Evolutionary conservation across 1,284 basidiomycete genomes (phyloP), one percentile per base, ranked within the genome.

Genomic region (Mycena sp.): DNA sequence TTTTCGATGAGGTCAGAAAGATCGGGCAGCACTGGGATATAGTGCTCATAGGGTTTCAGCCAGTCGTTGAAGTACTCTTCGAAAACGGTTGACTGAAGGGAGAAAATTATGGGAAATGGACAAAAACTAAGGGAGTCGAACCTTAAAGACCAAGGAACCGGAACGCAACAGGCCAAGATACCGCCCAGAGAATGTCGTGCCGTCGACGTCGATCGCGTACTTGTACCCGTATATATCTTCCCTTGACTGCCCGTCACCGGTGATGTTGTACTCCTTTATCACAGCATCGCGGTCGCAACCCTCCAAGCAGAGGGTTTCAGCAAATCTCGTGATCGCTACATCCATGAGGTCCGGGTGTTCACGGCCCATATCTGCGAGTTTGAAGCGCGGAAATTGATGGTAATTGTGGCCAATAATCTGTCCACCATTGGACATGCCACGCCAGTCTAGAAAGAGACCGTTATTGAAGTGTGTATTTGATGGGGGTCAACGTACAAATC

Each of bases 41-140:
- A 56, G 32, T 59, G 57, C 57, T 59, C 49, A 6, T 26, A 59
- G 4, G 49, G 57, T 10, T 32, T 21, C 4, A 59, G 17, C 57
- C 57, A 59, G 49, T 45, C 57, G 40, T 28, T 51, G 41, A n/a
- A 4, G 37, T 35, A 30, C 19, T 23, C 14, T 7, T 23, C 4
- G 10, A 6, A 9, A 6, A 7, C 19, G 25, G 19, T 6, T 3
- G 19, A 23, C 6, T 2, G 5, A 11, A 37, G 16, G n/a, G 9
- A 14, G 7, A 23, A 19, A 1, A 14, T 10, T 4, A 50, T 6
- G 19, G 19, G 28, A n/a, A 28, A n/a, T n/a, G n/a, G n/a, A n/a
- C n/a, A n/a, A 17, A 28, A 52, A 25, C 21, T 10, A 17, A n/a
- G 25, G 17, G 10, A 19, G 5, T 19, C 54, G 14, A 19, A 43